Conservation (phyloP, 148 eudicot species). For the Spergularia marina region DNA sequence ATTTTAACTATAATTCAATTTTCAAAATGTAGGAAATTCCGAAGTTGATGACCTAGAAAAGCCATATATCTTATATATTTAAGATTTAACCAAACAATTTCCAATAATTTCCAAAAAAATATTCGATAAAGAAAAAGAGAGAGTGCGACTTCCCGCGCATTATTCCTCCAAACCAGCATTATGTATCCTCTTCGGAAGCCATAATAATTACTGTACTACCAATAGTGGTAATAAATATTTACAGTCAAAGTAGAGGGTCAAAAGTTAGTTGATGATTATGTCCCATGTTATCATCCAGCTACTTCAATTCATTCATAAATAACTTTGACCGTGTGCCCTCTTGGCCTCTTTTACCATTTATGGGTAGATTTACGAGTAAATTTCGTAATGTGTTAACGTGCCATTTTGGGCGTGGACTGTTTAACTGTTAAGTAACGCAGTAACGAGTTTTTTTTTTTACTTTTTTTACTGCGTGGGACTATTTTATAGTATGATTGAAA, state of each 20-base stretch:
- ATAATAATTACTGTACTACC: no score
- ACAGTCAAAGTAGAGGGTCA: constrained; percentile 26
- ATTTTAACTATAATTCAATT: no score
- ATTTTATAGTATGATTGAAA: neutral
- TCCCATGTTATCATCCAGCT: neutral
- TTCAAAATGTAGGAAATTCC: no score
- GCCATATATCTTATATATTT: no score
- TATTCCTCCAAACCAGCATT: no score
- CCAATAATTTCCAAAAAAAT: no score
- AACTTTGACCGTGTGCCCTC: neutral
- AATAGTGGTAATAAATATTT: neutral
- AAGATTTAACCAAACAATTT: no score
- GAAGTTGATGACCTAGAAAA: no score
- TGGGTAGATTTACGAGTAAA: neutral
- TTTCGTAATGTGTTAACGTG: neutral
- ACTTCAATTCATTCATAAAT: neutral
- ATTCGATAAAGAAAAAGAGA: no score
- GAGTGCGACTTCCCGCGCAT: no score
- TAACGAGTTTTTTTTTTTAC: neutral
- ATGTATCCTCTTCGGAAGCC: no score
- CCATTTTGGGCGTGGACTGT: neutral
- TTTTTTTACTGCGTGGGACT: constrained; percentile 6
- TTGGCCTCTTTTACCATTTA: neutral
- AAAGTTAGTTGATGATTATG: constrained; percentile 17
- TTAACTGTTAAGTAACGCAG: no score